Conservation (phyloP, 2,329 filamentous ascomycete species). For the Botrytis cinerea region DNA sequence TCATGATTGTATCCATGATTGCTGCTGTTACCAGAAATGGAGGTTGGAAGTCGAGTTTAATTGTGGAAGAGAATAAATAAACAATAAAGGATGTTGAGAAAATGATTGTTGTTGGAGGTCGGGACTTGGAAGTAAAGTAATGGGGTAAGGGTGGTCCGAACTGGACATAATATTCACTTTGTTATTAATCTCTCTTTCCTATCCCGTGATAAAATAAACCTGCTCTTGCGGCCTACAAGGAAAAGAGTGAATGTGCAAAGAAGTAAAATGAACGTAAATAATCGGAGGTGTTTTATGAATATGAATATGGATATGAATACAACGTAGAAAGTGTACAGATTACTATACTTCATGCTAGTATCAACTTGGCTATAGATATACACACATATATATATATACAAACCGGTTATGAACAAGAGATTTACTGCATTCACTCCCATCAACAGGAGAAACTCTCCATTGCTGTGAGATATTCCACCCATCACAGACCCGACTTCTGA, state of each 20-base stretch:
- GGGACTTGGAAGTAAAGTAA: background rate
- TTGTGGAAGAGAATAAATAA: background rate
- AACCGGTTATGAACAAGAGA: background rate
- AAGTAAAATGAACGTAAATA: background rate
- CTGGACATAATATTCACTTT: background rate
- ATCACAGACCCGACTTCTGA: background rate
- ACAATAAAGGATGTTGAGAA: background rate
- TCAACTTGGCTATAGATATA: background rate
- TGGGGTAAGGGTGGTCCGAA: background rate
- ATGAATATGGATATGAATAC: background rate
- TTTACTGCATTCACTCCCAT: background rate
- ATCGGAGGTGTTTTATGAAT: no score
- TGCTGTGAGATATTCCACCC: background rate
- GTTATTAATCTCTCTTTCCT: background rate
- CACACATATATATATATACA: background rate
- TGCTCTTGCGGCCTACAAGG: background rate
- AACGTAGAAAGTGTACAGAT: no score
- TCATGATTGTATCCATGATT: slow-evolving; percentile 6
- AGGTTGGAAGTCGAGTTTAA: background rate
- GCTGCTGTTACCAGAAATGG: background rate
- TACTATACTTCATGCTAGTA: background rate
- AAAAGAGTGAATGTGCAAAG: background rate
- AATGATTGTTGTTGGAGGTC: background rate
- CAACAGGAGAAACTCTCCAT: background rate
- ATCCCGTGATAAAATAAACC: background rate